Conservation (phyloP, 2,329 filamentous ascomycete genomes). For the Trichoderma sp. region DNA sequence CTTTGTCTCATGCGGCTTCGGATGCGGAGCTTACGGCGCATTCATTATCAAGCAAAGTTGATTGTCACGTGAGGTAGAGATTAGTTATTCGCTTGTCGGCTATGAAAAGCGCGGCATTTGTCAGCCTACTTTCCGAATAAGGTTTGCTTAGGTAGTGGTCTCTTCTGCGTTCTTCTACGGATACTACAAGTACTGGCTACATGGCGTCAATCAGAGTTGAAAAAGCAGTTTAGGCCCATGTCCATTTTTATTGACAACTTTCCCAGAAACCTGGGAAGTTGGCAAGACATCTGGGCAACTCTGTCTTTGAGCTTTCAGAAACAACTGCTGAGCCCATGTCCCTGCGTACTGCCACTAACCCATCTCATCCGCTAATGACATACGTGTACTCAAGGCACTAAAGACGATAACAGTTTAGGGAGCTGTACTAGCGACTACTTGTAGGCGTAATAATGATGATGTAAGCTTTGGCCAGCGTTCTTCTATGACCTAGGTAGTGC, state of each 20-base stretch:
- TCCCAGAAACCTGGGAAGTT: not conserved
- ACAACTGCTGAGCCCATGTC: not conserved
- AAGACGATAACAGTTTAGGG: not conserved
- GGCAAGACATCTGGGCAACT: not conserved
- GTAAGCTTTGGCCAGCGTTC: not conserved
- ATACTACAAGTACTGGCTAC: not conserved
- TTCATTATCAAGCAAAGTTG: conserved; percentile 15
- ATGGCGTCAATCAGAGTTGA: not conserved
- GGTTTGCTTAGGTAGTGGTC: not conserved
- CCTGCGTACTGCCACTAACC: not conserved
- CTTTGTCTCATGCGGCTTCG: conserved; percentile 1
- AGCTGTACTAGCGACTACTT: not conserved
- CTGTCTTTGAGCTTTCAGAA: not conserved
- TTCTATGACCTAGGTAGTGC: not conserved
- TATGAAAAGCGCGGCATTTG: conserved; percentile 7
- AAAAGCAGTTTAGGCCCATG: not conserved
- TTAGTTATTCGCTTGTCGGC: not conserved
- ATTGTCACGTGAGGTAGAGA: conserved; percentile 7
- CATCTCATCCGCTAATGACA: not conserved
- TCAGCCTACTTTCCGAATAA: not conserved
- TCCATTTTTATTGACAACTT: not conserved
- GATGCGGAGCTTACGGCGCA: conserved; percentile 9
- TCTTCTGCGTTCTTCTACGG: not conserved
- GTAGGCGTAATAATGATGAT: not conserved
- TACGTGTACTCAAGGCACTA: not conserved